phyloP scores from a whole-genome alignment of 768 basidiomycete genomes.

The Kondoa subrosea region DNA sequence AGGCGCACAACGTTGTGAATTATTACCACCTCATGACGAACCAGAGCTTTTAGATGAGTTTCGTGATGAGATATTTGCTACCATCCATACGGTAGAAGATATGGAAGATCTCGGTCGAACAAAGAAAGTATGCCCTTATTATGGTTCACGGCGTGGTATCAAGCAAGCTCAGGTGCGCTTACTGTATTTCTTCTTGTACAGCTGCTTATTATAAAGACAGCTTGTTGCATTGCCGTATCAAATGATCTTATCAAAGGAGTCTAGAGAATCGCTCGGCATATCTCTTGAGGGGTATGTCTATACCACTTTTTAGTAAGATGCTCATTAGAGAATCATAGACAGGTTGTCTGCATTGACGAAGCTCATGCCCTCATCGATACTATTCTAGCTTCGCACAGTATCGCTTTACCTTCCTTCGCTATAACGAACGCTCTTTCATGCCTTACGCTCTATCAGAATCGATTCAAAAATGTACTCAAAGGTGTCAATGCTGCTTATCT shows the following conservation, averaged over 20 bases:
- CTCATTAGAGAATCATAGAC: constrained; percentile 58
- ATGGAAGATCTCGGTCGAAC: constrained; percentile 55
- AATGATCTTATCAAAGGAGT: constrained; percentile 60
- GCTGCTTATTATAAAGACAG: constrained; percentile 33
- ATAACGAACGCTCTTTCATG: constrained; percentile 53
- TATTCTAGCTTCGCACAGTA: constrained; percentile 66
- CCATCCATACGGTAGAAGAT: constrained; percentile 87
- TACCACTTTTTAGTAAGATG: constrained; percentile 40
- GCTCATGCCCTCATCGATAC: constrained; percentile 57
- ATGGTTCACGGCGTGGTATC: constrained; percentile 71
- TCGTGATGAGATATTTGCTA: constrained; percentile 70
- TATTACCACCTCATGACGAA: constrained; percentile 54
- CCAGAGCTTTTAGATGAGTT: constrained; percentile 59
- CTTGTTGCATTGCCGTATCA: constrained; percentile 86
- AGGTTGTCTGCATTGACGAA: constrained; percentile 84
- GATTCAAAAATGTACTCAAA: constrained; percentile 61
- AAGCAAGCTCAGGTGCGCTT: constrained; percentile 57
- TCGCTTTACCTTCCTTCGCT: constrained; percentile 43
- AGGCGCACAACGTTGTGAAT: constrained; percentile 49
- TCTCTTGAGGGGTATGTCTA: constrained; percentile 21
- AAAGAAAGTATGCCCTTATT: constrained; percentile 71
- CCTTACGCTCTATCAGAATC: constrained; percentile 55
- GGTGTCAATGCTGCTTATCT: constrained; percentile 58
- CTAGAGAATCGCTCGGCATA: constrained; percentile 76
- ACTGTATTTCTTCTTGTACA: constrained; percentile 6